phyloP scores from a whole-genome alignment of 179 eudicot genomes.

The Heliamphora pulchella region DNA sequence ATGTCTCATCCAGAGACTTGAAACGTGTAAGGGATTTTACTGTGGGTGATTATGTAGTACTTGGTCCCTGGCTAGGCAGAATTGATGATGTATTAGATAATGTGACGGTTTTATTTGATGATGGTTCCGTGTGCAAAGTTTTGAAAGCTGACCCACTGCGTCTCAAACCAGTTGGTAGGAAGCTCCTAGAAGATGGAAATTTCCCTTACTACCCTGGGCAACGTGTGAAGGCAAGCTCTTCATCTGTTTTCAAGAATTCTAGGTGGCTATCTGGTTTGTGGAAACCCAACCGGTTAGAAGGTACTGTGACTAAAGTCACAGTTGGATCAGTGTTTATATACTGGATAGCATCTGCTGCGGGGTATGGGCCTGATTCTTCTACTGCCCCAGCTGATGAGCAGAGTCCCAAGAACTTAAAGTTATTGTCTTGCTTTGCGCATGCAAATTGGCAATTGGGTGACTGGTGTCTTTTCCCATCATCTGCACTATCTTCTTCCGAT shows the following conservation, averaged over 20 bases:
- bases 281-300: constrained; percentile 76
- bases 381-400: constrained; percentile 90
- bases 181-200: constrained; percentile 72
- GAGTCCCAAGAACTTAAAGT: constrained; percentile 66
- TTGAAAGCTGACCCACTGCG: constrained; percentile 77
- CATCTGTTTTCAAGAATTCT: constrained; percentile 77
- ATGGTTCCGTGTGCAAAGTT: constrained; percentile 90
- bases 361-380: constrained; percentile 83
- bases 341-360: constrained; percentile 91
- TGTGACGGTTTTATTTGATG: constrained; percentile 76
- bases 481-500: constrained; percentile 26
- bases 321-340: constrained; percentile 80
- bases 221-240: constrained; percentile 74
- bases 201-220: constrained; percentile 96
- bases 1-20: constrained; percentile 57
- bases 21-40: constrained; percentile 74
- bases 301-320: constrained; percentile 76
- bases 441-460: constrained; percentile 97
- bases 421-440: constrained; percentile 75
- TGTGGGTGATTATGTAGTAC: constrained; percentile 79
- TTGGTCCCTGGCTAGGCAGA: constrained; percentile 96
- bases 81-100: constrained; percentile 85
- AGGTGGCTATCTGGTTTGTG: constrained; percentile 81
- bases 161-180: constrained; percentile 70
- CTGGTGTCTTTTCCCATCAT: constrained; percentile 80